Conservation (phyloP, 768 basidiomycete genomes). For the Paxillus ammoniavirescens region DNA sequence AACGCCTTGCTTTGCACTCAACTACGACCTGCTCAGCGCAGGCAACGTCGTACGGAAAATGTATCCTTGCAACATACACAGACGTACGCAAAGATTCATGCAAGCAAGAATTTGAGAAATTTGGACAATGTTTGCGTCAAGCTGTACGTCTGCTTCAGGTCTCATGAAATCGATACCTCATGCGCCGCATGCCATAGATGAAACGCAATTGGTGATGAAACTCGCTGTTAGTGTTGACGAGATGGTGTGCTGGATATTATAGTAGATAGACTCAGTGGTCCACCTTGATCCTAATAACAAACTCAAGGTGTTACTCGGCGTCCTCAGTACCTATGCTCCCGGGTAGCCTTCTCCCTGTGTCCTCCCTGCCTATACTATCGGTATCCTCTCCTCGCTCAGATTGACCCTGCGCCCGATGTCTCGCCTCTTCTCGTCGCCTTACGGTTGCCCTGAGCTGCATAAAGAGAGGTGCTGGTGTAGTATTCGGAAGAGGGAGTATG, state of each 20-base stretch:
- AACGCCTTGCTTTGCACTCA: constrained; percentile 66
- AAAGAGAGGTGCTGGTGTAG: constrained; percentile 52
- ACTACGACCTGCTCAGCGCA: constrained; percentile 71
- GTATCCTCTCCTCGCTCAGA: constrained; percentile 18
- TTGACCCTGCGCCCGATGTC: constrained; percentile 31
- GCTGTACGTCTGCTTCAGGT: constrained; percentile 53
- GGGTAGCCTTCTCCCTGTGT: constrained; percentile 31
- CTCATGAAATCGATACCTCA: neutral
- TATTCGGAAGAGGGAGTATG: constrained; percentile 59
- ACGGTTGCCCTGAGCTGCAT: constrained; percentile 49
- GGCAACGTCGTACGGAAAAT: constrained; percentile 84
- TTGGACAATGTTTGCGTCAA: constrained; percentile 76
- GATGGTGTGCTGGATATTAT: constrained; percentile 11
- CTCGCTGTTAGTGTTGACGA: constrained; percentile 3
- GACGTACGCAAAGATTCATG: constrained; percentile 87
- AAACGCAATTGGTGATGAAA: constrained; percentile 50
- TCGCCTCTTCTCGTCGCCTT: constrained; percentile 45
- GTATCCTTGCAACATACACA: constrained; percentile 77
- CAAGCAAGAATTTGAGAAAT: constrained; percentile 78
- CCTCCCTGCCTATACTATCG: constrained; percentile 37
- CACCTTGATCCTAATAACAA: neutral
- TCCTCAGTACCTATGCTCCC: constrained; percentile 28
- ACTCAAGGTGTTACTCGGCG: constrained; percentile 16
- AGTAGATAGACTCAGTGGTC: constrained; percentile 12
- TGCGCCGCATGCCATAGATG: constrained; percentile 39